These are phyloP conservation scores for Aeschynomene evenia DNA, from an alignment of 306 rosid genomes.

Conservation along the genomic window DNA sequence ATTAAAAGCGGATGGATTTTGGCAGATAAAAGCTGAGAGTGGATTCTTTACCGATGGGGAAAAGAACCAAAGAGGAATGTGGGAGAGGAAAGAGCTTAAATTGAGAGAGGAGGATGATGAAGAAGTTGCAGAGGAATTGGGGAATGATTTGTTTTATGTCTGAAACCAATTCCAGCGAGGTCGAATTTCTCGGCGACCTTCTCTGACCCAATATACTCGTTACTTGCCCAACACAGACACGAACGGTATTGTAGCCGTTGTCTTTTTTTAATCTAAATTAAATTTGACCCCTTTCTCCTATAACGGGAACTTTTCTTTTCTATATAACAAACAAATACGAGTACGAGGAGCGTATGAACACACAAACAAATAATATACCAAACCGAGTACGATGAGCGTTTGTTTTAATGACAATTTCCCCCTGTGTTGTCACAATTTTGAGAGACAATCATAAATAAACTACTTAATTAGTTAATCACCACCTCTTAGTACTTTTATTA, in stretches of 20 bases:
- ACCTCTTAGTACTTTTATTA: not conserved
- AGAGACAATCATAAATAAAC: no score
- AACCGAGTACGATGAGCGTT: no score
- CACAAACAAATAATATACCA: no score
- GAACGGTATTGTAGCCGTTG: slow-evolving; percentile 51
- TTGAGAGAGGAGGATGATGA: no score
- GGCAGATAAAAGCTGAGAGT: slow-evolving; percentile 44
- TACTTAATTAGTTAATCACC: not conserved
- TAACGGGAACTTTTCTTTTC: slow-evolving; percentile 26
- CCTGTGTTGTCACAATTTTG: no score
- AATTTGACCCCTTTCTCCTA: slow-evolving; percentile 10
- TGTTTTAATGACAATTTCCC: no score
- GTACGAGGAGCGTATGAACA: slow-evolving; percentile 8
- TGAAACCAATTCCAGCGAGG: slow-evolving; percentile 8
- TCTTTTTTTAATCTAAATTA: slow-evolving; percentile 33
- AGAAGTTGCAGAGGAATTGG: not conserved
- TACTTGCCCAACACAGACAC: not conserved
- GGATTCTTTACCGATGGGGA: slow-evolving; percentile 74
- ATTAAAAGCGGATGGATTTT: slow-evolving; percentile 27
- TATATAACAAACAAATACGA: not conserved
- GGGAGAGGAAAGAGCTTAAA: slow-evolving; percentile 43
- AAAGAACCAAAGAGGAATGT: slow-evolving; percentile 60
- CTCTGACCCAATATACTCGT: slow-evolving; percentile 32
- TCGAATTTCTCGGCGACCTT: slow-evolving; percentile 41
- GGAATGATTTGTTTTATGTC: slow-evolving; percentile 5